Percentiles rank a stretch among this genome's conserved stretches.
These are phyloP conservation scores for Quercus dentata DNA, from an alignment of 306 rosid species.

Conservation along the genomic window DNA sequence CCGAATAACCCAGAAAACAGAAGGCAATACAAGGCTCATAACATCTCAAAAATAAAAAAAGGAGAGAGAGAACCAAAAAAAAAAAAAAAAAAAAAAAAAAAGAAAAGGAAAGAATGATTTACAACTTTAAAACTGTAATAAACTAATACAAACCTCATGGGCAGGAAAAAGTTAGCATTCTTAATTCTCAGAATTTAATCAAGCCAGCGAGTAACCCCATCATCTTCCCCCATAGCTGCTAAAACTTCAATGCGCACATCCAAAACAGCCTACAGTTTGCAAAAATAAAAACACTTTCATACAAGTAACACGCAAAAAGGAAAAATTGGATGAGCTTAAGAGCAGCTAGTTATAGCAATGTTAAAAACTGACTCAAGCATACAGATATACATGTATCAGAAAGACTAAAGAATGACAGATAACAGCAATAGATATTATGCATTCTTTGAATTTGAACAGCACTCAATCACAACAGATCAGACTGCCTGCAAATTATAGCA, in stretches of 20 bases:
- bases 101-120: slow-evolving; percentile 19
- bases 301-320: not conserved
- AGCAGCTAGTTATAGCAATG: not conserved
- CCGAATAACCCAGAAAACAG: slow-evolving; percentile 13
- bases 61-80: not conserved
- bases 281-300: not conserved
- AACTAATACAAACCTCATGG: slow-evolving; percentile 37
- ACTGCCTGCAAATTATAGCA: no score
- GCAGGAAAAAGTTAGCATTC: slow-evolving; percentile 12
- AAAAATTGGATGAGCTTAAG: not conserved
- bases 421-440: no score
- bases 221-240: slow-evolving; percentile 76
- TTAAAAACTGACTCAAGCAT: not conserved
- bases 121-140: slow-evolving; percentile 39
- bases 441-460: no score
- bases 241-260: slow-evolving; percentile 78
- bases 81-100: not conserved
- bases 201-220: slow-evolving; percentile 94
- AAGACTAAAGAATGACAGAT: no score
- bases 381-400: no score
- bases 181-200: slow-evolving; percentile 40
- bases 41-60: not conserved
- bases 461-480: no score
- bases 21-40: slow-evolving; percentile 7
- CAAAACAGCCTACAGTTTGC: slow-evolving; percentile 73